Base-by-base conservation (phyloP, 2,329 filamentous ascomycete species). In the Microdochium bolleyi region DNA sequence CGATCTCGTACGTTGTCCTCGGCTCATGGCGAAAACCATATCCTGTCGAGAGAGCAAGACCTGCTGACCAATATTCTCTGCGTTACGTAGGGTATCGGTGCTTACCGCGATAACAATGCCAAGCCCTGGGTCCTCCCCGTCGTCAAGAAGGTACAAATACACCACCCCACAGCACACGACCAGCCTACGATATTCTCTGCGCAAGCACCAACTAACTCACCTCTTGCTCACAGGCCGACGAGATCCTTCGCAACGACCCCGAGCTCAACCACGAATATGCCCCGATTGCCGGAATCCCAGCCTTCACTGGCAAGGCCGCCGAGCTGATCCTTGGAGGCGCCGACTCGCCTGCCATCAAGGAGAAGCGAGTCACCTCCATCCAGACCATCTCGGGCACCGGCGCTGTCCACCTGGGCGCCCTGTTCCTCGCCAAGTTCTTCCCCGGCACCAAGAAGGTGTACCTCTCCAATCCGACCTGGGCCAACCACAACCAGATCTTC, bases 401-500 rank as follows among this genome's bases (percentile, higher is more conserved):
- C 62, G 94, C 94, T 57, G 85, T 96, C 59, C 94, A 99, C 69
- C 77, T 97, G 37, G 94, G 94, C 60, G 92, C 86, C 58, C 85
- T 95, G 61, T 99, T 99, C 84, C 86, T 99, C 55, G 77, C 88
- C 70, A 92, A 87, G 70, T 99, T 97, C 83, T 96, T 89, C 79
- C 76, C 78, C 65, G 79, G 80, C 66, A 83, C 79, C 73, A 86
- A 82, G 60, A 83, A 85, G 55, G 83, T 95, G 73, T 96, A 96
- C 79, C 79, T 97, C 70, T 96, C 91, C 64, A 88, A 88, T 70
- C 94, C 94, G 51, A 99, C 94, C 56, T 99, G 94, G 94, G 91
- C 88, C 61, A 99, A 99, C 77, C 94, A 99, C 83, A 86, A 95
- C 76, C 94, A 97, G 73, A 96, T 99, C 78, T 96, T 99, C 77